These are phyloP conservation scores for Stemphylium lycopersici DNA, from an alignment of 2,329 filamentous ascomycete genomes.

Conservation along the genomic window DNA sequence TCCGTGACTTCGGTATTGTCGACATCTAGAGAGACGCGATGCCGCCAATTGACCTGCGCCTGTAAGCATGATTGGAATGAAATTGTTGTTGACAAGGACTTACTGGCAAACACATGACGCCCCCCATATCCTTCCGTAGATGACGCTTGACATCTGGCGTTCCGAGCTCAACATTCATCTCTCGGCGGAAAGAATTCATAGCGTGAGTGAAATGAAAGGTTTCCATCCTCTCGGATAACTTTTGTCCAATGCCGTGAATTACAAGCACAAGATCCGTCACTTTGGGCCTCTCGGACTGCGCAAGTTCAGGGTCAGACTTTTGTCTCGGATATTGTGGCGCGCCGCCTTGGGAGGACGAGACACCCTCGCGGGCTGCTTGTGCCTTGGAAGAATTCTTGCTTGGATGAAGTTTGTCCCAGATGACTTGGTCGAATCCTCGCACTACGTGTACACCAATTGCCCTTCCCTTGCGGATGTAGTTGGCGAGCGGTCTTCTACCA, in stretches of 20 bases:
- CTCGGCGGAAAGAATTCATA: conserved; percentile 86
- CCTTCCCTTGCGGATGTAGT: conserved; percentile 79
- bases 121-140: conserved; percentile 77
- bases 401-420: conserved; percentile 77
- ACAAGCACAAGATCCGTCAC: conserved; percentile 90
- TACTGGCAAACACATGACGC: conserved; percentile 87
- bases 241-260: conserved; percentile 95
- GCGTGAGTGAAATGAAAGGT: conserved; percentile 97
- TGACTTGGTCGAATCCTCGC: conserved; percentile 79
- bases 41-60: conserved; percentile 81
- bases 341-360: conserved; percentile 53
- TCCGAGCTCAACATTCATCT: conserved; percentile 82
- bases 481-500: conserved; percentile 77
- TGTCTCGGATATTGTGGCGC: conserved; percentile 48
- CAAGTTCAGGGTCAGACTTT: conserved; percentile 64
- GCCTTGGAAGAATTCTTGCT: conserved; percentile 50
- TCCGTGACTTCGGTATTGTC: conserved; percentile 57
- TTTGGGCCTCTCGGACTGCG: conserved; percentile 66
- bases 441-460: conserved; percentile 87
- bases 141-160: conserved; percentile 75
- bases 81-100: conserved; percentile 4
- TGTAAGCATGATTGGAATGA: conserved; percentile 14
- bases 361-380: conserved; percentile 53
- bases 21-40: conserved; percentile 85
- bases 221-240: conserved; percentile 91